These are phyloP conservation scores for Globisporangium perplexum DNA, from an alignment of 352 stramenopile species.

Conservation along the genomic window DNA sequence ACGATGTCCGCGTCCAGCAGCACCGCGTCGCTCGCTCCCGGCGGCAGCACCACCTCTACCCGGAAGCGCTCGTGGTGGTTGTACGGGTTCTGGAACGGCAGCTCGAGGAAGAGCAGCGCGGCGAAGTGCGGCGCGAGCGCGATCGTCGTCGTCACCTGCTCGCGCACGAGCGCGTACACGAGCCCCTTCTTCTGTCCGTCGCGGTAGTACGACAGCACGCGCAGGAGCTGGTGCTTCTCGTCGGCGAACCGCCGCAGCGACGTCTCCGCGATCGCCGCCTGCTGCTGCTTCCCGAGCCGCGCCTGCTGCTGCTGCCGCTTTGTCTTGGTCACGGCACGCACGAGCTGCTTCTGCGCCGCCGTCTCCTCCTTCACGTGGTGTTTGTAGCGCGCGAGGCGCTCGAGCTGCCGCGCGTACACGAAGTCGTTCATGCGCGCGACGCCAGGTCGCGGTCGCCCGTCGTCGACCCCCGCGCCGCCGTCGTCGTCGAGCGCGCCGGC, in stretches of 20 bases:
- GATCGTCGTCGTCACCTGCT: constrained; percentile 85
- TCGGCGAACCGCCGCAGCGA: constrained; percentile 48
- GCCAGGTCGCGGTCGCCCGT: neutral
- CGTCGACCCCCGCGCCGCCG: constrained; percentile 2
- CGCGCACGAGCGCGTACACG: constrained; percentile 84
- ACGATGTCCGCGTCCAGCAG: constrained; percentile 74
- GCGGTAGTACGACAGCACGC: constrained; percentile 89
- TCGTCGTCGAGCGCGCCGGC: constrained; percentile 16
- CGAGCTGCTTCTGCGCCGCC: constrained; percentile 49
- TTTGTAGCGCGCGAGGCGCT: constrained; percentile 60
- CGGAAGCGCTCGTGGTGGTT: constrained; percentile 87
- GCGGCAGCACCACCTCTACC: constrained; percentile 67
- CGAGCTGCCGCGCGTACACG: constrained; percentile 77
- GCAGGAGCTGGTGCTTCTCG: constrained; percentile 82
- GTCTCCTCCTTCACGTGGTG: constrained; percentile 46
- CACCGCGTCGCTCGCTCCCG: constrained; percentile 20
- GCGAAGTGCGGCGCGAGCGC: constrained; percentile 78
- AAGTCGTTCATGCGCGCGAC: constrained; percentile 59
- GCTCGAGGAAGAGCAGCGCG: constrained; percentile 84
- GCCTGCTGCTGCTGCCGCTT: constrained; percentile 7
- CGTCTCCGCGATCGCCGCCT: constrained; percentile 8
- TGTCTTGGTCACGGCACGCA: constrained; percentile 37
- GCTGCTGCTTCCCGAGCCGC: constrained; percentile 5
- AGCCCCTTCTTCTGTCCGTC: constrained; percentile 94
- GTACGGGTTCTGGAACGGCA: constrained; percentile 89